Percentiles rank a stretch among this genome's conserved stretches.
These are phyloP conservation scores for Beta macrorhiza DNA, from an alignment of 179 eudicot species.

Conservation along the genomic window DNA sequence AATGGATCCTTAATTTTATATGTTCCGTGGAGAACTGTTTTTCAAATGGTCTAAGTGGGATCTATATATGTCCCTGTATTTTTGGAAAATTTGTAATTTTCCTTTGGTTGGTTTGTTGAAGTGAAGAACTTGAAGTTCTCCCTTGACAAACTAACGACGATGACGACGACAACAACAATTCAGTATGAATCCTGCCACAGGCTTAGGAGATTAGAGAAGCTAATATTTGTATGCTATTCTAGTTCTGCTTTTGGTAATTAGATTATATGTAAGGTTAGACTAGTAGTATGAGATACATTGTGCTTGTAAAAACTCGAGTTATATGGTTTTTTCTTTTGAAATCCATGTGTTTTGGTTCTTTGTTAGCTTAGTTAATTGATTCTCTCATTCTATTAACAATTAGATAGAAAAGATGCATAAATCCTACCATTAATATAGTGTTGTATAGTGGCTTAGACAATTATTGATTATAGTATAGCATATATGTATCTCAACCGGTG, in stretches of 20 bases:
- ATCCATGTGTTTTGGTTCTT: not conserved
- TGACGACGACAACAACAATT: not conserved
- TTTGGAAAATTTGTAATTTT: not conserved
- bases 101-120: slow-evolving; percentile 14
- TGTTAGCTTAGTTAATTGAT: not conserved
- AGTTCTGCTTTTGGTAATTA: slow-evolving; percentile 3
- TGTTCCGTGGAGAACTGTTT: no score
- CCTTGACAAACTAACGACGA: not conserved
- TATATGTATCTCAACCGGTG: no score
- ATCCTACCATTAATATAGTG: no score
- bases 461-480: no score
- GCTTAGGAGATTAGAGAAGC: slow-evolving; percentile 12
- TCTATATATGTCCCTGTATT: not conserved
- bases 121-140: slow-evolving; percentile 27
- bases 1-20: no score
- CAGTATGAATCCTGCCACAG: not conserved
- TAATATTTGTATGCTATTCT: slow-evolving; percentile 16
- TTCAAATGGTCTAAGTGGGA: no score
- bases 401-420: no score
- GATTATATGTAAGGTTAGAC: not conserved
- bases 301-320: slow-evolving; percentile 1
- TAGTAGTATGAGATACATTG: slow-evolving; percentile 5
- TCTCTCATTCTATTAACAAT: not conserved
- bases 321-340: not conserved
- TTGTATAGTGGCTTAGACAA: not conserved